Evolutionary conservation across 371 early-diverging fungal genomes (phyloP).

Genomic region (Haplosporangium sp.): DNA sequence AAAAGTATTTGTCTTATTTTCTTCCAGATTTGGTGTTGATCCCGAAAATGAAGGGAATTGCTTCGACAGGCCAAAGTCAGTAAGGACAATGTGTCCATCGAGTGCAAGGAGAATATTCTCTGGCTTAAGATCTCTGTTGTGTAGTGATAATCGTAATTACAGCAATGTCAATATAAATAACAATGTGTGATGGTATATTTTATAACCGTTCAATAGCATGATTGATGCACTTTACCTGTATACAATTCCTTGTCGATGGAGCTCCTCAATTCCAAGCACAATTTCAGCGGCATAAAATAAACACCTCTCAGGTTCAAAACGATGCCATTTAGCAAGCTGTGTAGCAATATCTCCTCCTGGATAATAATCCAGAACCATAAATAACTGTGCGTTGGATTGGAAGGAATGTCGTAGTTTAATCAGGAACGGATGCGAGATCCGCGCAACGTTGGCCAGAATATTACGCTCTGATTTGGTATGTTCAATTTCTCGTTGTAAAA

Average conservation of each 20-base stretch:
- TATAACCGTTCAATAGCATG: not conserved
- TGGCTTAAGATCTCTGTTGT: slow-evolving; percentile 81
- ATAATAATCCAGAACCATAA: slow-evolving; percentile 87
- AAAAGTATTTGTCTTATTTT: slow-evolving; percentile 84
- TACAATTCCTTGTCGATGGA: slow-evolving; percentile 89
- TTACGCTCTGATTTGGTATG: slow-evolving; percentile 80
- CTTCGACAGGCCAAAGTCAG: slow-evolving; percentile 90
- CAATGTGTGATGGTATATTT: too few relatives aligned
- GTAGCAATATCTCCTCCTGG: slow-evolving; percentile 89
- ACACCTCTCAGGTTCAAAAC: slow-evolving; percentile 80
- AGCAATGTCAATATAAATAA: too few relatives aligned
- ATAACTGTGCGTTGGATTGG: slow-evolving; percentile 75
- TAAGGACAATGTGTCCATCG: slow-evolving; percentile 88
- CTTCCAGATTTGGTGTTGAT: slow-evolving; percentile 20
- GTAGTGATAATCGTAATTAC: too few relatives aligned
- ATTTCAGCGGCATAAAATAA: slow-evolving; percentile 92
- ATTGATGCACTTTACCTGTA: slow-evolving; percentile 72
- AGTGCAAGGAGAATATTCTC: slow-evolving; percentile 84
- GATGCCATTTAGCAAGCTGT: slow-evolving; percentile 73
- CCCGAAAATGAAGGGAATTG: slow-evolving; percentile 58
- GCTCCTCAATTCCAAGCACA: slow-evolving; percentile 82
- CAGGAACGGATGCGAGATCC: slow-evolving; percentile 74
- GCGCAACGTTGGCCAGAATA: slow-evolving; percentile 70
- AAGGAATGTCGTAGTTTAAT: slow-evolving; percentile 80
- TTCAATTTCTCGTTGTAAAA: slow-evolving; percentile 69